Base-by-base conservation (phyloP, 257 asterid genomes). In the Nicotiana otophora region DNA sequence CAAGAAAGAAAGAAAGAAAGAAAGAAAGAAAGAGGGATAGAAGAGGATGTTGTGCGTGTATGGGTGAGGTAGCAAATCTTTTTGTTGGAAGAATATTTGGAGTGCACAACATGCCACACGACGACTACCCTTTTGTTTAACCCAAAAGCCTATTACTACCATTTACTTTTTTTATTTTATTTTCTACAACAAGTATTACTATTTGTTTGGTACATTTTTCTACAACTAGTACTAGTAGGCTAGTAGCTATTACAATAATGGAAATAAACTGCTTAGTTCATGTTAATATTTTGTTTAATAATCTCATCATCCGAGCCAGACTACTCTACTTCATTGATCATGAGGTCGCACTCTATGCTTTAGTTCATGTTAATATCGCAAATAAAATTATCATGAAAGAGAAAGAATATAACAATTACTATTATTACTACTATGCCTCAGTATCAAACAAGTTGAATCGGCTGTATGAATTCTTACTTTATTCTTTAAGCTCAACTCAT, bases 11-110 rank as follows among this genome's bases (percentile, higher is more conserved):
- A n/a, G n/a, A n/a, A n/a, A n/a, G n/a, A n/a, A n/a, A 81, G 88
- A 82, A 84, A 81, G 88, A 82, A 72, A 78, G 84, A 82, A 60
- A 39, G 79, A 34, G 12, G 30, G 84, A 82, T 48, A 39, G 79
- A 34, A 19, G 30, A 83, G 26, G 10, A 42, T 42, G 48, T 26
- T 75, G 84, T 57, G 83, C 39, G 66, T 33, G 76, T 78, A 81
- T 64, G 87, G 70, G 83, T 28, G 79, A 39, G 80, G 86, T 81
- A 83, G 86, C 82, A 83, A 88, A 87, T 87, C 85, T 89, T 90
- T 87, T 89, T 92, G 89, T 92, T 17, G 89, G 81, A 81, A 84
- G 90, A 88, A 90, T 84, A 83, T 89, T 86, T 88, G 82, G 86
- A 88, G 86, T 75, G 80, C 64, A 75, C 80, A 75, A 53, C 80